A percentile compares a stretch with the other conserved stretches of the same genome.
phyloP scores from a whole-genome alignment of 352 stramenopile species.

The Phytophthora aleatoria region DNA sequence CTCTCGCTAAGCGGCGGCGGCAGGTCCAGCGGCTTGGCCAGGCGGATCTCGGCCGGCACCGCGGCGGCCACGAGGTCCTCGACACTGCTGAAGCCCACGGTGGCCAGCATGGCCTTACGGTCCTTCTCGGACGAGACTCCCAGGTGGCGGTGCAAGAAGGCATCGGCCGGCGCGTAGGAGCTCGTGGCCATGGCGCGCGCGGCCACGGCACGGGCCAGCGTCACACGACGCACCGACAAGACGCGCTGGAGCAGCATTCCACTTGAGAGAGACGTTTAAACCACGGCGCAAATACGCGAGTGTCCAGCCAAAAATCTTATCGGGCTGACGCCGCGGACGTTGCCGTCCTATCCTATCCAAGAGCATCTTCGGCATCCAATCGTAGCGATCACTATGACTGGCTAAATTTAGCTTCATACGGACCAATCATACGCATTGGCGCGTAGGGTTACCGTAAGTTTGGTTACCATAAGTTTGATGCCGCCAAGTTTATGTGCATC shows the following conservation, averaged over 20 bases:
- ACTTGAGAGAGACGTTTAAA: conserved; percentile 4
- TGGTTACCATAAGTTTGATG: neutral
- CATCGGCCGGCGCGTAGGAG: conserved; percentile 55
- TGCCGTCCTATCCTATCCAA: neutral
- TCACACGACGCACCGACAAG: conserved; percentile 23
- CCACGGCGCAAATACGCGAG: conserved; percentile 19
- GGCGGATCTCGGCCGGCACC: conserved; percentile 94
- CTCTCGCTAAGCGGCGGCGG: conserved; percentile 90
- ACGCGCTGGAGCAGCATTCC: conserved; percentile 30
- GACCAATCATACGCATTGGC: too few relatives aligned
- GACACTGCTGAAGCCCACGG: conserved; percentile 92
- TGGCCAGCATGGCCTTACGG: conserved; percentile 91
- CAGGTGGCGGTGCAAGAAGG: conserved; percentile 83
- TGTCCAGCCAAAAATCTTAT: conserved; percentile 23
- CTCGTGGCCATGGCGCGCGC: conserved; percentile 21
- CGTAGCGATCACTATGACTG: conserved; percentile 9
- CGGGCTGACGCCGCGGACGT: neutral
- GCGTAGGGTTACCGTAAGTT: too few relatives aligned
- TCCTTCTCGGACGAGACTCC: conserved; percentile 89
- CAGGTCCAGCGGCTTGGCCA: conserved; percentile 60
- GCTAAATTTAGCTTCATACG: neutral
- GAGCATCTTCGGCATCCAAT: conserved; percentile 27
- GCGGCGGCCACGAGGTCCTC: conserved; percentile 95
- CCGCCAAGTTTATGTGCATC: conserved; percentile 9
- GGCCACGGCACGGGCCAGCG: conserved; percentile 15